Base-by-base conservation (phyloP, 495 filamentous ascomycete species). In the Penicillium canariense region DNA sequence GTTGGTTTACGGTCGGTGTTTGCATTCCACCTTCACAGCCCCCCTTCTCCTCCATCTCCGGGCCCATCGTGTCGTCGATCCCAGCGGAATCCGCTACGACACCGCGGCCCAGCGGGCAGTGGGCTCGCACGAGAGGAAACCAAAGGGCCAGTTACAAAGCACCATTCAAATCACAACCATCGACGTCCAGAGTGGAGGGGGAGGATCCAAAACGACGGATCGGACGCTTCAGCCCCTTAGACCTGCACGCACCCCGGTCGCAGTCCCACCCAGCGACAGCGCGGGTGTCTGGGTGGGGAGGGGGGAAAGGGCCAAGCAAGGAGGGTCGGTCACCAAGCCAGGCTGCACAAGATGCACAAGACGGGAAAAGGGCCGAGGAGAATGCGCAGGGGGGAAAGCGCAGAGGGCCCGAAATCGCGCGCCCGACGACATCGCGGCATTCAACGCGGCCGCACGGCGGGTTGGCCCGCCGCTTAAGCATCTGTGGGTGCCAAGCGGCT, bases 391-490 rank as follows among this genome's bases (percentile, higher is more conserved):
- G n/a, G n/a, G n/a, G n/a, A n/a, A n/a, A n/a, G n/a, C n/a, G n/a
- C n/a, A n/a, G n/a, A n/a, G n/a, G n/a, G n/a, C n/a, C n/a, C n/a
- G n/a, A n/a, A n/a, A n/a, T n/a, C n/a, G n/a, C n/a, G n/a, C n/a
- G n/a, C n/a, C n/a, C n/a, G 17, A 14, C 0, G 38, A 23, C 12
- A 8, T 3, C 2, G 3, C 14, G 3, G 1, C 10, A 22, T 12
- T 22, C 18, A 5, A 20, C 10, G 27, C 9, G 27, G 25, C 2
- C 5, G 5, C 8, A 6, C 20, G 32, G 34, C 48, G 48, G 48
- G 31, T 38, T 38, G 48, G 6, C 48, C 48, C 48, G 48, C 32
- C 34, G 12, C 48, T n/a, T n/a, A 25, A 22, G 30, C n/a, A 17
- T 46, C 27, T 23, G n/a, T 14, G 6, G 2, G 0, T 17, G 4